Evolutionary conservation across 83 land plant genomes (phyloP), one percentile per base, ranked within the genome.

Genomic region (Thuja plicata): DNA sequence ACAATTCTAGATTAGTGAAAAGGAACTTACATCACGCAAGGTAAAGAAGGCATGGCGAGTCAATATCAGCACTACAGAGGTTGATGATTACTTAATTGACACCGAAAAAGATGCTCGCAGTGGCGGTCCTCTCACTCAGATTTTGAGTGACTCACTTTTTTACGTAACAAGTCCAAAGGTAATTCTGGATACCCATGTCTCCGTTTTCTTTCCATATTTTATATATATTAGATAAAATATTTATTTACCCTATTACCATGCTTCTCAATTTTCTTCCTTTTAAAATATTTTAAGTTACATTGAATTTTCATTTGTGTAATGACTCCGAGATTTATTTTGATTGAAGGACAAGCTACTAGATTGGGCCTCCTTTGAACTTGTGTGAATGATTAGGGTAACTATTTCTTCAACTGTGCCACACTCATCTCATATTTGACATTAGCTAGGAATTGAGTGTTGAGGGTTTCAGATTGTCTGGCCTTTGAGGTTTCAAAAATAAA

Each of bases 31-130:
- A 35, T 94, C 94, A 32, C 60, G 97, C 85, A 96, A 96, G 93
- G 97, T 96, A 34, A 96, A 96, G 94, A 96, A 96, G 95, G 96
- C 92, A 8, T 96, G 97, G 97, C 89, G 97, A 43, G 89, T 91
- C 10, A 96, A 96, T 89, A 96, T 96, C 55, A 91, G 91, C 89
- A 94, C 97, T 0, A 91, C 90, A 40, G 97, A 96, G 87, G 90
- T 96, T 77, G 94, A 95, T 2, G 93, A 94, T 13, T 95, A 80
- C 91, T 91, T 88, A 87, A 94, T 93, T 89, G 84, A 94, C 34
- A 70, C 92, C 71, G 96, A 94, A 43, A 96, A 94, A 43, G 97
- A 96, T 46, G 96, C 95, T 66, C 97, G 92, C 89, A 91, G 90
- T 77, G 97, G 96, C 45, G 93, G 94, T 80, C 89, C 94, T 70